Conservation (phyloP, 257 asterid genomes). For the Vinca minor region DNA sequence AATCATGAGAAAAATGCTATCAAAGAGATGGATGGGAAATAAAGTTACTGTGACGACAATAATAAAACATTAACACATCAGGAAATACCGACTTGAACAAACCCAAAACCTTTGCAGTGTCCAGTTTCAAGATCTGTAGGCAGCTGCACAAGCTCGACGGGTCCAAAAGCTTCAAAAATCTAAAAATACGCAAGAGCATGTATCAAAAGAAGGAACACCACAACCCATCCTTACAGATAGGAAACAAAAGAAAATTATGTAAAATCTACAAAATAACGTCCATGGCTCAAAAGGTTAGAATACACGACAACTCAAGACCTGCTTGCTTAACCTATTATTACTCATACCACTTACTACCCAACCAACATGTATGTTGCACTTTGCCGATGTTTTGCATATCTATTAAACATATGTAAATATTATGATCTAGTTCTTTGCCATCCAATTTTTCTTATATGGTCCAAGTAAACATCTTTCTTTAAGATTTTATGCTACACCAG, state of each 20-base stretch:
- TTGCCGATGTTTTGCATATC: neutral
- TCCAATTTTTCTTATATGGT: neutral
- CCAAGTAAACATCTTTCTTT: neutral
- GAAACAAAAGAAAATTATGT: no score
- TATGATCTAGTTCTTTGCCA: neutral
- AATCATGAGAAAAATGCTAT: constrained; percentile 11
- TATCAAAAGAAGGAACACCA: neutral
- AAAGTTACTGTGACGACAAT: neutral
- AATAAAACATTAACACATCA: neutral
- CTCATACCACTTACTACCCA: neutral
- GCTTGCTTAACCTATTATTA: neutral
- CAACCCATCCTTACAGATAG: neutral
- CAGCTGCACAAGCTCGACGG: constrained; percentile 95
- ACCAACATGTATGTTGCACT: neutral
- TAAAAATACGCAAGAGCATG: constrained; percentile 15
- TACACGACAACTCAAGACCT: neutral
- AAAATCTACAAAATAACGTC: no score
- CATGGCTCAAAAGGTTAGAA: neutral
- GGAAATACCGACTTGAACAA: constrained; percentile 78
- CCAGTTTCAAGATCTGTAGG: constrained; percentile 99
- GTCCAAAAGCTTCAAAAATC: constrained; percentile 99
- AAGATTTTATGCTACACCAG: neutral
- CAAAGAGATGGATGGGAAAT: neutral
- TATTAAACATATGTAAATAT: no score
- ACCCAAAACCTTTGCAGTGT: constrained; percentile 99